A percentile compares a stretch with the other conserved stretches of the same genome.
Conservation (phyloP, 495 filamentous ascomycete species). For the Hypoxylon lienhwacheense region DNA sequence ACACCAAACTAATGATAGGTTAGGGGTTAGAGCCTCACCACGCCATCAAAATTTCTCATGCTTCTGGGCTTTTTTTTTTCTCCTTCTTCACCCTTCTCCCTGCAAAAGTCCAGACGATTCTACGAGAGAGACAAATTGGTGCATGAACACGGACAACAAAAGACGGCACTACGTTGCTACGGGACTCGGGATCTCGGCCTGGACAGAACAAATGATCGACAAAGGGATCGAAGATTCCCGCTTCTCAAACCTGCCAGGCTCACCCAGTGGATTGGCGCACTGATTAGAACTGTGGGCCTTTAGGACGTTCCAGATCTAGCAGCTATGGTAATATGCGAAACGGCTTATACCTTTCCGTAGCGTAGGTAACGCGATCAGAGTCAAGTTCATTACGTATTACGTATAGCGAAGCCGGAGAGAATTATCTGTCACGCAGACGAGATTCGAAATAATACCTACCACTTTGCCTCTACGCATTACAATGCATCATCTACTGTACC, state of each 20-base stretch:
- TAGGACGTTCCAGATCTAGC: constrained; percentile 24
- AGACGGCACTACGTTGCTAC: constrained; percentile 13
- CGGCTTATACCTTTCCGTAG: neutral
- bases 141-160: neutral
- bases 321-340: neutral
- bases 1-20: neutral
- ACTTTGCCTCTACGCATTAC: too few relatives aligned
- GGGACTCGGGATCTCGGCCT: constrained; percentile 23
- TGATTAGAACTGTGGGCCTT: constrained; percentile 21
- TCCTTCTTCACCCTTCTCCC: too few relatives aligned
- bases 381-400: constrained; percentile 6
- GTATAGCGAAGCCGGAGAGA: neutral
- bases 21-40: constrained; percentile 20
- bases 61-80: neutral
- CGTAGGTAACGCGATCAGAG: constrained; percentile 1
- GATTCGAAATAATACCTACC: too few relatives aligned
- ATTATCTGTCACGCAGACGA: too few relatives aligned
- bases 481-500: too few relatives aligned
- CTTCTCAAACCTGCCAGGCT: constrained; percentile 9
- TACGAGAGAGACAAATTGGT: neutral
- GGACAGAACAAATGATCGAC: constrained; percentile 32
- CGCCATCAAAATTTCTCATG: neutral
- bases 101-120: constrained; percentile 25
- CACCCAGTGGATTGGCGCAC: constrained; percentile 26
- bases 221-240: constrained; percentile 33